Evolutionary conservation across 2,329 filamentous ascomycete species (phyloP), one percentile per base, ranked within the genome.

Genomic region (Stagonosporopsis vannaccii): DNA sequence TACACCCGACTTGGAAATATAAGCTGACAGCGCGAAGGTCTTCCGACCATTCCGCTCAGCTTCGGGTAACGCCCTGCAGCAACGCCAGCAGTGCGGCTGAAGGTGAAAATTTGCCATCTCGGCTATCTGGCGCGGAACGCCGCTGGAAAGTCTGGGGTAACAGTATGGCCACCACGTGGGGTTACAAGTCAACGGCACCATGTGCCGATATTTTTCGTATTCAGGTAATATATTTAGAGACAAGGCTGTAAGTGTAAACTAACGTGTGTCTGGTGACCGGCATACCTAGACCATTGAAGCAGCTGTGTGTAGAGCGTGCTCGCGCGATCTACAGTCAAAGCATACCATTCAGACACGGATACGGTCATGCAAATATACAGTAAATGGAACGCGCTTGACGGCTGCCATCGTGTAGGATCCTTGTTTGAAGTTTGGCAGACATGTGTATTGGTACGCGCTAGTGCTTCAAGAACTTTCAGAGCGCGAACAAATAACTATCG

Each of bases 121-220:
- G 53, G 36, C 22, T 22, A 51, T 44, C 23, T 35, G 37, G 25
- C 32, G 19, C 20, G 12, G n/a, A 20, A 30, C n/a, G 13, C 19
- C 28, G 25, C 20, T 39, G 41, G n/a, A 28, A 43, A 48, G n/a
- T 43, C 47, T 51, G 53, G 53, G 46, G 53, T 39, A 47, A 23
- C 35, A 51, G 25, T 40, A 28, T 30, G 37, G 40, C 36, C 35
- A 45, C 40, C 45, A 40, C 35, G 40, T 56, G 41, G 36, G 30
- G 30, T 43, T 42, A 30, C 15, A 47, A 20, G 19, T 17, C n/a
- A 37, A 42, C 25, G 47, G 42, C 35, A 20, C 17, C n/a, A 23
- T 6, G 15, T 43, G 32, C 47, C 32, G 42, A 39, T 9, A 15
- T 40, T 12, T 12, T 43, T 25, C 46, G 52, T 47, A 26, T 47